A percentile compares a stretch with the other conserved stretches of the same genome.
Evolutionary conservation across 192 early-diverging fungal genomes (phyloP).

Genomic region (Podila verticillata): DNA sequence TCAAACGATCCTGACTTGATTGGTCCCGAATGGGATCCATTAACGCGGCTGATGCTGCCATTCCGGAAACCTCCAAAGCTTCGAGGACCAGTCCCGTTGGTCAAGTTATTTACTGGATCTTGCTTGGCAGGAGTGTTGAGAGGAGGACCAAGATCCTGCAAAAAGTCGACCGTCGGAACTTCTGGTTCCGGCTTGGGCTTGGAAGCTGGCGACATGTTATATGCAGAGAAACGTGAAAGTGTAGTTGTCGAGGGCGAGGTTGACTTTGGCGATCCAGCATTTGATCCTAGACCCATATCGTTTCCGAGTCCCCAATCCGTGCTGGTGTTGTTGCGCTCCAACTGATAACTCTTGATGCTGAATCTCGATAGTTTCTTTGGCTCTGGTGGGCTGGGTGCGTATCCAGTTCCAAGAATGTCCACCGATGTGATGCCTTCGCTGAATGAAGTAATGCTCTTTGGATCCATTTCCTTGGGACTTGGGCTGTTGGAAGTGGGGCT

Average conservation of each 20-base stretch:
- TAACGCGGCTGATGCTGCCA: no score
- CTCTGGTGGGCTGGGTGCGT: neutral
- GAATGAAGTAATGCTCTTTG: neutral
- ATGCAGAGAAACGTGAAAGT: neutral
- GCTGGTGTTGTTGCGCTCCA: neutral
- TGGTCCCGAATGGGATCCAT: no score
- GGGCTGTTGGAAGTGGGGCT: neutral
- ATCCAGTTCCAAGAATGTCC: conserved; percentile 2
- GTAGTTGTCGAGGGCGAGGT: neutral
- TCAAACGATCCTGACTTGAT: neutral
- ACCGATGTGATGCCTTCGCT: neutral
- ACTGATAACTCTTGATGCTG: conserved; percentile 4
- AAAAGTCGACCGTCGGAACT: neutral
- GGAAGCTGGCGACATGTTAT: neutral
- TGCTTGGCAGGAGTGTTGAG: no score
- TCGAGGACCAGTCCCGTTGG: no score
- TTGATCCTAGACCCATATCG: neutral
- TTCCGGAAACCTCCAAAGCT: no score
- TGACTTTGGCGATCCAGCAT: neutral
- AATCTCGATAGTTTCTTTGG: conserved; percentile 3
- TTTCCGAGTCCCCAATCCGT: conserved; percentile 1
- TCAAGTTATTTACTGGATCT: no score
- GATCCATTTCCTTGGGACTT: neutral
- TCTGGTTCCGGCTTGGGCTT: neutral
- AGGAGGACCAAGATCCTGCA: neutral